phyloP scores from a whole-genome alignment of 139 green algal genomes.

The Chlamydomonas urium region DNA sequence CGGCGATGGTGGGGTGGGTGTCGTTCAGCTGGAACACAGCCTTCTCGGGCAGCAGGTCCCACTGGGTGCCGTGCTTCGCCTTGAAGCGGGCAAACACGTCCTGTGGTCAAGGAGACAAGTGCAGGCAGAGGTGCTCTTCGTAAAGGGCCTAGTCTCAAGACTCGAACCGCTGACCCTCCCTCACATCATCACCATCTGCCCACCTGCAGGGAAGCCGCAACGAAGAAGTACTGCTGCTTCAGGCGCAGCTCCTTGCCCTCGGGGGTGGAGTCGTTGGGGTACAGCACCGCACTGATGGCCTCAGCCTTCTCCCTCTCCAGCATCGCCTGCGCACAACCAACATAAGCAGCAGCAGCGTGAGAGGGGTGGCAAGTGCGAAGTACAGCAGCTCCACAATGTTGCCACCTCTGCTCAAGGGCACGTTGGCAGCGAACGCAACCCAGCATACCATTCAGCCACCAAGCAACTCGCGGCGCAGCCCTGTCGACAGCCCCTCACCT shows the following conservation, averaged over 20 bases:
- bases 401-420: too few relatives aligned
- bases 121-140: too few relatives aligned
- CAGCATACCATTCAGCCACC: too few relatives aligned
- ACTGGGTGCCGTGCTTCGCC: slow-evolving; percentile 57
- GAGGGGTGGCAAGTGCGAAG: too few relatives aligned
- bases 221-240: slow-evolving; percentile 99
- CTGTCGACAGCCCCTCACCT: slow-evolving; percentile 26
- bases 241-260: slow-evolving; percentile 98
- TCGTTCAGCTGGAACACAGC: slow-evolving; percentile 97
- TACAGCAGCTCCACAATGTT: too few relatives aligned
- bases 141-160: too few relatives aligned
- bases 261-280: slow-evolving; percentile 94
- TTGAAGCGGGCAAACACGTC: slow-evolving; percentile 71
- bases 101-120: slow-evolving; percentile 23
- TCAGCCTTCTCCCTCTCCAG: slow-evolving; percentile 77
- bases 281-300: slow-evolving; percentile 93
- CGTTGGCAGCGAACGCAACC: too few relatives aligned
- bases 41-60: slow-evolving; percentile 77
- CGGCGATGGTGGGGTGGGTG: slow-evolving; percentile 95
- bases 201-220: slow-evolving; percentile 92
- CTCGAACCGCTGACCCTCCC: too few relatives aligned
- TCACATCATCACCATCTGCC: slow-evolving; percentile 6
- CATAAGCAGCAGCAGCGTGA: too few relatives aligned
- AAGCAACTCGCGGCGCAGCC: not conserved
- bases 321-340: slow-evolving; percentile 79